A percentile compares a stretch with the other conserved stretches of the same genome.
Conservation (phyloP, 2,329 filamentous ascomycete genomes). For the Fusarium nurragi region DNA sequence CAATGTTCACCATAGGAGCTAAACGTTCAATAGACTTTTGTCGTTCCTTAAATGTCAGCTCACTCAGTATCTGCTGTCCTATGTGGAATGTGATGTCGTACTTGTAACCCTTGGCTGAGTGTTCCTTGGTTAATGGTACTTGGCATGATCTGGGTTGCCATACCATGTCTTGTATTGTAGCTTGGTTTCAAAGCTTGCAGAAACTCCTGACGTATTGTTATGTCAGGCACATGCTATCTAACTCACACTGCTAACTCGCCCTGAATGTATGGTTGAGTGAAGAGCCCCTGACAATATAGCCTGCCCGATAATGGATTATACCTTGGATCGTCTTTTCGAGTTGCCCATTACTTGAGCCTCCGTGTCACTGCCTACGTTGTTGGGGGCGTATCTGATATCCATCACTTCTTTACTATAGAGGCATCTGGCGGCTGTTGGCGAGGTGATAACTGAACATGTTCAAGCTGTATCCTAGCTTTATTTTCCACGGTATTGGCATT, state of each 20-base stretch:
- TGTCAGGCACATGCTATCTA: too few species aligned
- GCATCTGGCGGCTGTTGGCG: background rate
- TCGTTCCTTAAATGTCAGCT: constrained; percentile 28
- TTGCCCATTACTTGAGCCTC: background rate
- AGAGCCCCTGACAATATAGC: background rate
- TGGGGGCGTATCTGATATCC: background rate
- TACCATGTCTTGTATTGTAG: too few species aligned
- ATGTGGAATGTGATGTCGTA: background rate
- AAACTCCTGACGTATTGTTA: too few species aligned
- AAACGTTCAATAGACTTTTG: constrained; percentile 31
- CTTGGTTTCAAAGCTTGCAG: too few species aligned
- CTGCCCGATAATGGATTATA: background rate
- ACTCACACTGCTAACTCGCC: background rate
- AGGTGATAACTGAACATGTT: background rate
- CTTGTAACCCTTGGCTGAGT: too few species aligned
- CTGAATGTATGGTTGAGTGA: background rate
- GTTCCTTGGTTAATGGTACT: background rate
- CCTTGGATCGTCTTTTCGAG: background rate
- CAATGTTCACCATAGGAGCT: constrained; percentile 20
- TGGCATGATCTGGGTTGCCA: too few species aligned
- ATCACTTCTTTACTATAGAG: background rate
- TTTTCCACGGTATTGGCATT: background rate
- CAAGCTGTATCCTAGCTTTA: background rate
- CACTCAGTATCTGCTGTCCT: background rate
- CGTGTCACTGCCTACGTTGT: background rate